Percentiles rank a stretch among this genome's conserved stretches.
Evolutionary conservation across 345 rosid species (phyloP).

Genomic region (Arabidopsis arenosa): DNA sequence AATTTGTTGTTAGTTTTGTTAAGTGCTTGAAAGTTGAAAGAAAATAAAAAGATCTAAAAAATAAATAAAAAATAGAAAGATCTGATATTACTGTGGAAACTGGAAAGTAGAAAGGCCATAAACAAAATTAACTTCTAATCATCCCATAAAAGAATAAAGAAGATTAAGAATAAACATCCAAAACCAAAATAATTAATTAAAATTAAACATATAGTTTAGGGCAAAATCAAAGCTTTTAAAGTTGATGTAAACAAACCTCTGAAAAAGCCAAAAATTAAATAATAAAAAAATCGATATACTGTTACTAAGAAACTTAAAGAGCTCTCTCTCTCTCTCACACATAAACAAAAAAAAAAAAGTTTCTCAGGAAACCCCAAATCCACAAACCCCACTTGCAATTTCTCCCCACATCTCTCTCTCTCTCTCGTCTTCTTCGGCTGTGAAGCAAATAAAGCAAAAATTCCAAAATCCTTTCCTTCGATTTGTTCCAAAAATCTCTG

Average conservation of each 20-base stretch:
- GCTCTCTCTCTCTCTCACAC: conserved; percentile 34
- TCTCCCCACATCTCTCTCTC: conserved; percentile 42
- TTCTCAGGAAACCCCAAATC: conserved; percentile 49
- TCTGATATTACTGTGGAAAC: conserved; percentile 23
- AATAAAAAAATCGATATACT: conserved; percentile 6
- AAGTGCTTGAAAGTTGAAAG: neutral
- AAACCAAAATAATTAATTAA: conserved; percentile 18
- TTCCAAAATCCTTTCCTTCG: conserved; percentile 32
- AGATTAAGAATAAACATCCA: conserved; percentile 37
- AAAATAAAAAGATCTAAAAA: neutral
- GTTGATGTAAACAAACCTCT: conserved; percentile 38
- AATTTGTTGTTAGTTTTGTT: neutral
- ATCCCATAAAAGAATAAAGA: neutral
- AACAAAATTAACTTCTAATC: conserved; percentile 5
- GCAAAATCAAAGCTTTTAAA: conserved; percentile 34
- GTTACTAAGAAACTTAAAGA: conserved; percentile 27
- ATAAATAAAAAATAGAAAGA: neutral
- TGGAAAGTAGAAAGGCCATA: conserved; percentile 24
- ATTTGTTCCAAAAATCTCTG: conserved; percentile 35
- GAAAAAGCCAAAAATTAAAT: conserved; percentile 34
- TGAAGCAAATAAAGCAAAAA: conserved; percentile 22
- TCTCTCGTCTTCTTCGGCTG: conserved; percentile 41
- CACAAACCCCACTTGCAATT: conserved; percentile 48
- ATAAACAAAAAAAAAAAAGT: conserved; percentile 6
- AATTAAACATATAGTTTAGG: conserved; percentile 33